phyloP scores from a whole-genome alignment of 495 filamentous ascomycete species.

The Penicillium canescens region DNA sequence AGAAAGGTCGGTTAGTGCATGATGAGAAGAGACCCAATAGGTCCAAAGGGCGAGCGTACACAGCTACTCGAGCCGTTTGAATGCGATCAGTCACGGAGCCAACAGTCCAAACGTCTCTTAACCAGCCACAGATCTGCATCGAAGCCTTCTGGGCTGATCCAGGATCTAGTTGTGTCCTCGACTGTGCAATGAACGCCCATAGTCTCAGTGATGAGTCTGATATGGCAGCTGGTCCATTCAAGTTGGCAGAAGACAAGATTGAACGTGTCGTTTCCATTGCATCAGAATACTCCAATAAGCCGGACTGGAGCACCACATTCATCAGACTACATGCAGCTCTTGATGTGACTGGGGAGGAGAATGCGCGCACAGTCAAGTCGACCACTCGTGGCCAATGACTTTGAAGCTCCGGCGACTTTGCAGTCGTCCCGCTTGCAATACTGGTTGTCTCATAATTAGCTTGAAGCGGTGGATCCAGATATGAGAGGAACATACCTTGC shows the following conservation, averaged over 20 bases:
- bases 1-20: conserved; percentile 39
- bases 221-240: conserved; percentile 78
- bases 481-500: conserved; percentile 45
- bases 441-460: conserved; percentile 15
- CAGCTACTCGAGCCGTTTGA: conserved; percentile 42
- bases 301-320: conserved; percentile 59
- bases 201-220: conserved; percentile 76
- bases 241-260: conserved; percentile 71
- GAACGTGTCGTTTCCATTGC: conserved; percentile 63
- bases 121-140: conserved; percentile 74
- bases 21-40: conserved; percentile 39
- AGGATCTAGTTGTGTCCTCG: conserved; percentile 55
- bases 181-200: conserved; percentile 63
- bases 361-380: conserved; percentile 68
- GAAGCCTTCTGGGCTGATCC: conserved; percentile 62
- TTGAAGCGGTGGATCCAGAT: background rate
- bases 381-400: conserved; percentile 70
- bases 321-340: conserved; percentile 81
- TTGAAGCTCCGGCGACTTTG: conserved; percentile 30
- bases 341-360: conserved; percentile 69
- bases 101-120: conserved; percentile 76
- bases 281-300: conserved; percentile 62
- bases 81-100: conserved; percentile 50
- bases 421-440: conserved; percentile 29
- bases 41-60: conserved; percentile 41